Evolutionary conservation across 345 rosid genomes (phyloP).

Genomic region (Corchorus capsularis): DNA sequence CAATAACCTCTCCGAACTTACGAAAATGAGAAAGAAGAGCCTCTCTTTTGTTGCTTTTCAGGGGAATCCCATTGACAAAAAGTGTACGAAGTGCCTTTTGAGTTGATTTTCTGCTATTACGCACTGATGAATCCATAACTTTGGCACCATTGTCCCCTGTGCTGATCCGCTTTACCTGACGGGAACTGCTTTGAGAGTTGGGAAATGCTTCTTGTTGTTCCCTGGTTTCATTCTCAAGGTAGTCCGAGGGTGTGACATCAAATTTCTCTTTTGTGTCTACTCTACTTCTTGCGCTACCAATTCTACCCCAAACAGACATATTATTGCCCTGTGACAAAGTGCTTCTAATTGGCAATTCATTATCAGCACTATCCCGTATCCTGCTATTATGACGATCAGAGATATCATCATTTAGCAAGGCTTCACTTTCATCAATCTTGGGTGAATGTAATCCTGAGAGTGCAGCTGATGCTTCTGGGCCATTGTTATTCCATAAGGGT

Average conservation of each 20-base stretch:
- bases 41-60: conserved; percentile 71
- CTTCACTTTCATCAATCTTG: conserved; percentile 52
- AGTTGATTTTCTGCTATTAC: conserved; percentile 51
- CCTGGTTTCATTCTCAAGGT: conserved; percentile 53
- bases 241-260: conserved; percentile 43
- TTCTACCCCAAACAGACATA: conserved; percentile 77
- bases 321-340: conserved; percentile 42
- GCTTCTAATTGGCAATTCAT: conserved; percentile 41
- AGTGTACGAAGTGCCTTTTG: conserved; percentile 88
- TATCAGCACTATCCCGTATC: conserved; percentile 39
- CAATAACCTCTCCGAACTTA: conserved; percentile 89
- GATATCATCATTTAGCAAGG: conserved; percentile 49
- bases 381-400: conserved; percentile 43
- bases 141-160: conserved; percentile 43
- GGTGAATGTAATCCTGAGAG: conserved; percentile 52
- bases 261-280: conserved; percentile 56
- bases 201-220: conserved; percentile 46
- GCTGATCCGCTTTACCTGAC: conserved; percentile 52
- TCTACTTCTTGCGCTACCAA: conserved; percentile 50
- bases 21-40: conserved; percentile 89
- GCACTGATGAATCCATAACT: conserved; percentile 40
- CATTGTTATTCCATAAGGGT: conserved; percentile 85
- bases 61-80: conserved; percentile 87
- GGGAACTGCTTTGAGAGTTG: conserved; percentile 38
- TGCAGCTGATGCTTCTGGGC: conserved; percentile 65